Percentiles rank a stretch among this genome's conserved stretches.
These are phyloP conservation scores for Boletus insuetus DNA, from an alignment of 768 basidiomycete genomes.

Conservation along the genomic window DNA sequence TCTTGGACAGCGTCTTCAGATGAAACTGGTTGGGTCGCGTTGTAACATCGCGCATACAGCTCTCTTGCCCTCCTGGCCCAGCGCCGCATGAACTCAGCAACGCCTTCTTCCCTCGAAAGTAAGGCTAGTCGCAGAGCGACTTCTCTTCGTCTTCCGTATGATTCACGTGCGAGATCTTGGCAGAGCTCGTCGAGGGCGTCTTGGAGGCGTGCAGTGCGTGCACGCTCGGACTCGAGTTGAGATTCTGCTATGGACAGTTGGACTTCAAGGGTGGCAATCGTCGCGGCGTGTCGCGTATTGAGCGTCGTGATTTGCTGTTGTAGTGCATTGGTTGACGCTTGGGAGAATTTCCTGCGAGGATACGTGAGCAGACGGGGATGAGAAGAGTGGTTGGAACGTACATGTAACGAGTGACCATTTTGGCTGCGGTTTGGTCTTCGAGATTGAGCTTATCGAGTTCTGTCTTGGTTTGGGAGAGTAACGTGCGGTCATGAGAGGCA, in stretches of 20 bases:
- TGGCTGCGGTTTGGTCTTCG: constrained; percentile 74
- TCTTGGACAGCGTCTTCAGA: constrained; percentile 20
- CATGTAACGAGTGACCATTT: constrained; percentile 87
- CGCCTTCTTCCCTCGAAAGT: constrained; percentile 60
- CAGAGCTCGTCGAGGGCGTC: constrained; percentile 65
- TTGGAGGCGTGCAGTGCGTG: constrained; percentile 49
- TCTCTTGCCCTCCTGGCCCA: constrained; percentile 57
- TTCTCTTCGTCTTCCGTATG: constrained; percentile 70
- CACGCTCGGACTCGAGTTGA: constrained; percentile 42
- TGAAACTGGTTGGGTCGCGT: background rate
- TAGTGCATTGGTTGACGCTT: constrained; percentile 64
- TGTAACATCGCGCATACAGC: constrained; percentile 28
- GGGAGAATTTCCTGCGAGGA: constrained; percentile 72
- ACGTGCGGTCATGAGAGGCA: constrained; percentile 40
- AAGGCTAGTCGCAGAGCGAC: constrained; percentile 61
- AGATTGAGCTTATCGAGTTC: constrained; percentile 55
- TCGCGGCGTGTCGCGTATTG: constrained; percentile 60
- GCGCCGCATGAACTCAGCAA: constrained; percentile 51
- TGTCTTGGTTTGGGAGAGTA: constrained; percentile 44
- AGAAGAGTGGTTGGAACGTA: constrained; percentile 34
- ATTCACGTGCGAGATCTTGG: constrained; percentile 67
- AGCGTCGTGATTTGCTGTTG: constrained; percentile 58
- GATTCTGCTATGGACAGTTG: constrained; percentile 46
- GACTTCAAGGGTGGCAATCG: constrained; percentile 51
- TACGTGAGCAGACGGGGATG: background rate